Base-by-base conservation (phyloP, 257 asterid species). In the Catharanthus roseus region DNA sequence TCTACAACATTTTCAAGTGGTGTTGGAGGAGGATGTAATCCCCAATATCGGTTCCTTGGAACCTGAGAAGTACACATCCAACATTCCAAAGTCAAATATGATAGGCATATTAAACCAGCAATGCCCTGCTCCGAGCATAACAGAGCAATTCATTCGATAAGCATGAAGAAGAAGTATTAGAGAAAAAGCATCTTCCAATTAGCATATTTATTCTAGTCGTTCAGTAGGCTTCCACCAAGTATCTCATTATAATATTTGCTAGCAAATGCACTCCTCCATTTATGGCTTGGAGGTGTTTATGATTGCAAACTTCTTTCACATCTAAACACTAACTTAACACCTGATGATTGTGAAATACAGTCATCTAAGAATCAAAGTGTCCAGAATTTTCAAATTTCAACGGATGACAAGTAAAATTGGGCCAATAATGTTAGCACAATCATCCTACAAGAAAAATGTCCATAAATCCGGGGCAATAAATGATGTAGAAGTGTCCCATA, bases 31-130 rank as follows among this genome's bases (percentile, higher is more conserved):
- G 97, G 97, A 82, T 95, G 99, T 86, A 95, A 82, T 24, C 97
- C 97, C 99, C 99, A 95, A 79, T 95, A 95, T 41, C 99, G 85
- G 61, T 91, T 91, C 78, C 97, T 88, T 10, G 97, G 97, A 69
- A 87, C 97, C 99, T 95, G 88, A 49, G 82, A 80, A 60, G 70
- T 26, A 49, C 13, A 58, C 11, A 34, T 34, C 24, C 71, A 67
- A n/a, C 13, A 41, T 66, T 9, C 26, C 41, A 9, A 67, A 28
- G 71, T 67, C 41, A 45, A 47, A 7, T 28, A 42, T 26, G 29
- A 67, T 18, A 67, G 26, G 56, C 39, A 44, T 31, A 42, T 66
- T 31, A 31, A 60, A 60, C 39, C 39, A 31, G 19, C 23, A 60
- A 19, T 24, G 36, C 24, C 42, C 19, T 53, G 18, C 39, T 65